phyloP scores from a whole-genome alignment of 2,329 filamentous ascomycete species.

The Cladosporium sp. region DNA sequence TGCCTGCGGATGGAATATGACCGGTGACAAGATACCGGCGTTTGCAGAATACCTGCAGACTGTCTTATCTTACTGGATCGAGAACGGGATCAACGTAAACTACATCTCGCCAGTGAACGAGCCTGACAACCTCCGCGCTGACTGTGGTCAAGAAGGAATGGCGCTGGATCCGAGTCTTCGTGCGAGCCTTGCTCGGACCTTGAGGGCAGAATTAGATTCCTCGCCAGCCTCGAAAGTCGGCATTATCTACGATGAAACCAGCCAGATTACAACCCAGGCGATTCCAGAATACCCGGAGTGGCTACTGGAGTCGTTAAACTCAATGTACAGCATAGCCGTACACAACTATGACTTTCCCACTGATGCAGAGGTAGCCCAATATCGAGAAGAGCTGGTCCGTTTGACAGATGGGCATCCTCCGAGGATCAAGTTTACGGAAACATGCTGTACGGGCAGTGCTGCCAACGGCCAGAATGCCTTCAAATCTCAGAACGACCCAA shows the following conservation, averaged over 20 bases:
- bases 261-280: constrained; percentile 12
- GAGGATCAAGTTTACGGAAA: constrained; percentile 16
- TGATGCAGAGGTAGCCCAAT: constrained; percentile 7
- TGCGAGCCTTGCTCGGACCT: constrained; percentile 1
- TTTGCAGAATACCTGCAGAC: constrained; percentile 14
- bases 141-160: constrained; percentile 16
- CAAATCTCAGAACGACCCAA: constrained; percentile 15
- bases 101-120: constrained; percentile 16
- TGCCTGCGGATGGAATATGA: constrained; percentile 16
- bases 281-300: constrained; percentile 13
- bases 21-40: constrained; percentile 2
- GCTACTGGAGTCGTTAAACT: constrained; percentile 3
- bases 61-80: constrained; percentile 13
- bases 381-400: constrained; percentile 6
- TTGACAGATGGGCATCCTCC: constrained; percentile 8
- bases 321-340: constrained; percentile 12
- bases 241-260: constrained; percentile 15
- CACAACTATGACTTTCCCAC: constrained; percentile 16
- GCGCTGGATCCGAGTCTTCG: constrained; percentile 9
- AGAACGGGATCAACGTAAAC: constrained; percentile 12
- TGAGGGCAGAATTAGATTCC: constrained; percentile 3
- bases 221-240: constrained; percentile 8
- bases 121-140: constrained; percentile 13
- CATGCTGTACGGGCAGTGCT: constrained; percentile 12
- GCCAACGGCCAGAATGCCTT: constrained; percentile 12